Base-by-base conservation (phyloP, 2,329 filamentous ascomycete species). In the Verticillium albo-atrum region DNA sequence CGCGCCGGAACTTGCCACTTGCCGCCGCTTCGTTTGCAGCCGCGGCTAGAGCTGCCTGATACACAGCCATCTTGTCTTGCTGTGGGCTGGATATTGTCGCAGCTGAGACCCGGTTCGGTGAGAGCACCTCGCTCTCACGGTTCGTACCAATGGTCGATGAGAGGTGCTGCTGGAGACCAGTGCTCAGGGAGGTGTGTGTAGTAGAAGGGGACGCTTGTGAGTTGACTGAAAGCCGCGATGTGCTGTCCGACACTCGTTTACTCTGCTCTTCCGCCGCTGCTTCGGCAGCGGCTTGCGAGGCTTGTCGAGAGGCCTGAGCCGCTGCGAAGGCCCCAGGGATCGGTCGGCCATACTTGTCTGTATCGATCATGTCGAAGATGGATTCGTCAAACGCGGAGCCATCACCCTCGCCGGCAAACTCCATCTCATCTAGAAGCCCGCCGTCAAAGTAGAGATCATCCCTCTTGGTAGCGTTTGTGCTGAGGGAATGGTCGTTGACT, bases 1-100 rank as follows among this genome's bases (percentile, higher is more conserved):
- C 81, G 15, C 91, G 82, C 17, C 84, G 79, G 66, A 96, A 94
- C 59, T 90, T 88, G 3, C 91, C 91, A 37, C 88, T 88, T 1
- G 86, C 86, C 25, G 87, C 89, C 6, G 92, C 92, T 69, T 89
- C 82, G 62, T 89, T 88, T 10, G 92, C 89, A 6, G 92, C 94
- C 54, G 90, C 88, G 2, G 91, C 92, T 4, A 98, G 80, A 1
- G 92, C 92, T 57, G 89, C 89, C 69, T 97, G 92, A 68, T 97
- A 94, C 1, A 86, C 89, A 50, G 86, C 86, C 59, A 78, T 74
- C 28, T 68, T 71, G 56, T 66, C 68, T 66, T 65, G 62, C 14
- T 66, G 65, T 12, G 54, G 47, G 42, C 58, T 47, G 4, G 57
- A 54, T 12, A 63, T 62, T 9, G 58, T 61, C 12, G 57, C 51